Base-by-base conservation (phyloP, 345 rosid species). In the Brassica juncea region DNA sequence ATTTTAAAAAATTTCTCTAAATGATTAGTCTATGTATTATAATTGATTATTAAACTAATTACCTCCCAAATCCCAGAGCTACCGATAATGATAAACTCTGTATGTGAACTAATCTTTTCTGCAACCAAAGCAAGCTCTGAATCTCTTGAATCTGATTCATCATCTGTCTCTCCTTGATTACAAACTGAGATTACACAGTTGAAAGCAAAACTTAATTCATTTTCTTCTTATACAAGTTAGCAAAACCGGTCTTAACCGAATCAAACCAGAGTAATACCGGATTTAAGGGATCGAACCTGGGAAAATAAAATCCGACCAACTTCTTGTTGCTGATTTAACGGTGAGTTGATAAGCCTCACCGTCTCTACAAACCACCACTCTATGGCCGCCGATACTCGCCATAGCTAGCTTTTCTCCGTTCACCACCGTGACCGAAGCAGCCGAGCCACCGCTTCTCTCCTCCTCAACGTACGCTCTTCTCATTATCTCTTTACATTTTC, bases 31-130 rank as follows among this genome's bases (percentile, higher is more conserved):
- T 62, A 0, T 30, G 23, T 42, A 30, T 2, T 47, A 39, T 52
- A 12, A 16, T 61, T 4, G 47, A 25, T 59, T 54, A 27, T 19
- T 31, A 4, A 14, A 7, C 59, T 75, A 49, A 49, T 49, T 78
- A 92, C 97, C 88, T 90, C 88, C 97, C 95, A 92, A 19, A 92
- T 81, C 35, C 95, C 97, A 23, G 59, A 80, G 88, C 89, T 90
- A 68, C 90, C 97, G 25, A 92, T 77, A 37, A 92, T 85, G 70
- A 90, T 67, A 72, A 92, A 92, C 68, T 92, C 95, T 8, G 89
- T 88, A 58, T 84, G 77, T 2, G 87, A 47, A 31, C 82, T 84
- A 0, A 90, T 82, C 63, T 74, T 88, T 65, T 87, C 84, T 28
- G 84, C 54, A 3, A 83, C 77, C 11, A 92, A 75, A 0, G 68